phyloP scores from a whole-genome alignment of 768 basidiomycete genomes.

The Psilocybe subaeruginosa region DNA sequence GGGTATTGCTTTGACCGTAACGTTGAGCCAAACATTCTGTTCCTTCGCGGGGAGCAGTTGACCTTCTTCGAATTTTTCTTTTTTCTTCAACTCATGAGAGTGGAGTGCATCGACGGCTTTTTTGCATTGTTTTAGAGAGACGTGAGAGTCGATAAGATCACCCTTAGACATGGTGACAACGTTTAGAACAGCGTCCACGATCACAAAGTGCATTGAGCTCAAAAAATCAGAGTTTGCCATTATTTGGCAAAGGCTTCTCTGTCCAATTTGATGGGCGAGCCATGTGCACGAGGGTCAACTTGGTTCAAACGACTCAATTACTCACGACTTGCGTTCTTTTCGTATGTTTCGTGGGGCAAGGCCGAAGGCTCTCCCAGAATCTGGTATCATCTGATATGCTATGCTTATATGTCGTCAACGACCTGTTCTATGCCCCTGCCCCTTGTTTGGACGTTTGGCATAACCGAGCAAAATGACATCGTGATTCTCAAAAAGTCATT shows the following conservation, averaged over 20 bases:
- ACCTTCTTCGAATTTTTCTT: constrained; percentile 65
- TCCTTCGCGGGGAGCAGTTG: constrained; percentile 81
- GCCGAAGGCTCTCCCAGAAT: not conserved
- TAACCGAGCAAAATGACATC: not conserved
- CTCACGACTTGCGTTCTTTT: not conserved
- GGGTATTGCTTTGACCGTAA: constrained; percentile 84
- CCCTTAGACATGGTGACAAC: constrained; percentile 40
- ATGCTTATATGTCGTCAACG: not conserved
- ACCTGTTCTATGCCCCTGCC: not conserved
- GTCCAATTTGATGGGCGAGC: not conserved
- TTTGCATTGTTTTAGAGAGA: constrained; percentile 73
- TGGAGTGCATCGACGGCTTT: constrained; percentile 82
- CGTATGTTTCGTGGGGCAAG: not conserved
- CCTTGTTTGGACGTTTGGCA: not conserved
- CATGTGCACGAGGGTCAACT: too few species aligned
- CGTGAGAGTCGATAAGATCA: constrained; percentile 69
- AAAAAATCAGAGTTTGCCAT: constrained; percentile 23
- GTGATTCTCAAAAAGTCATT: not conserved
- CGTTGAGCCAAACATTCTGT: constrained; percentile 86
- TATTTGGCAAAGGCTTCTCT: constrained; percentile 16
- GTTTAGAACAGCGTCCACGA: constrained; percentile 8
- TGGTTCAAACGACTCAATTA: not conserved
- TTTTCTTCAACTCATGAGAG: constrained; percentile 65
- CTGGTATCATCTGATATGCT: not conserved
- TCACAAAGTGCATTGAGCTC: not conserved